Evolutionary conservation across 2,329 filamentous ascomycete species (phyloP).

Genomic region (Acrocalymma vagum): DNA sequence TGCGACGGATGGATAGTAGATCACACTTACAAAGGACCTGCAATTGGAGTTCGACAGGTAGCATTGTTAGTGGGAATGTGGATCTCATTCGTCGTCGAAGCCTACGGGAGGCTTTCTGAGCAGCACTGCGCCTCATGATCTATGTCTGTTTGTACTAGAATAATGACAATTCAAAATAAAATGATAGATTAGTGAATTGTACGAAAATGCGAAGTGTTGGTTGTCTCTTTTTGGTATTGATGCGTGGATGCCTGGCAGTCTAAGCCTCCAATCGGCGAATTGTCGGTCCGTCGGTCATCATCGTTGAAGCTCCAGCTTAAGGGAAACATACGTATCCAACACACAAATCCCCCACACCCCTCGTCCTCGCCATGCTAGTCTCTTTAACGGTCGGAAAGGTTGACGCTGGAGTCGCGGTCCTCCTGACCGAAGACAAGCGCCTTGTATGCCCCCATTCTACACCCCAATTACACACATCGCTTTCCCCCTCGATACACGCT

Average conservation of each 20-base stretch:
- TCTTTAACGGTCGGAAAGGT: slow-evolving; percentile 99
- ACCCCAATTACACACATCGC: slow-evolving; percentile 22
- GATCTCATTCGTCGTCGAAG: neutral
- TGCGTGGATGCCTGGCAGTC: no score
- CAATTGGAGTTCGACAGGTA: slow-evolving; percentile 5
- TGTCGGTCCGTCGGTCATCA: no score
- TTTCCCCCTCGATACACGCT: slow-evolving; percentile 21
- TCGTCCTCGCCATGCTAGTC: no score
- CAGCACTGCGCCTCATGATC: slow-evolving; percentile 3
- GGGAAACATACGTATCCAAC: no score
- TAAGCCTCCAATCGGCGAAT: no score
- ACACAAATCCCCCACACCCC: no score
- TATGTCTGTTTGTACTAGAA: no score
- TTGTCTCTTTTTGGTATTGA: no score
- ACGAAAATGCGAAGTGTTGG: no score
- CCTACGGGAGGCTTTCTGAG: neutral
- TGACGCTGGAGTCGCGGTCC: slow-evolving; percentile 96
- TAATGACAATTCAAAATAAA: no score
- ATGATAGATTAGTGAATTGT: no score
- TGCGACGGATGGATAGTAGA: slow-evolving; percentile 5
- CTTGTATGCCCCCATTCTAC: slow-evolving; percentile 76
- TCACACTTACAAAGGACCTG: slow-evolving; percentile 18
- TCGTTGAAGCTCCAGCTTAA: no score
- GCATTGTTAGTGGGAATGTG: neutral
- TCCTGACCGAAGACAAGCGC: slow-evolving; percentile 95